phyloP scores from a whole-genome alignment of 805 yeast species.

The Starmera dryadoides region DNA sequence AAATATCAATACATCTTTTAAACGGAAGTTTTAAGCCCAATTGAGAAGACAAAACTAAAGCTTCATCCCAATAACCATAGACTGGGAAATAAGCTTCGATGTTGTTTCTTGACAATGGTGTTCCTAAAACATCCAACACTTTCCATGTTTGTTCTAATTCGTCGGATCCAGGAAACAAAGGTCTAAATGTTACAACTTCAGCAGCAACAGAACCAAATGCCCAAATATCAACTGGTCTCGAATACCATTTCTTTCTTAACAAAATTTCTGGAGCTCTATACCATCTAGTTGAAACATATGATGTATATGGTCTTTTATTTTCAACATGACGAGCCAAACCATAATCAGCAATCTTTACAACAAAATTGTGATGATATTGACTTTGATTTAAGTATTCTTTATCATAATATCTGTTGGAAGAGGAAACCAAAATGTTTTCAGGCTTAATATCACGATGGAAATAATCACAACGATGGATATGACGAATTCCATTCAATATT shows the following conservation, averaged over 20 bases:
- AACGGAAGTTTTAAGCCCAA: conserved; percentile 54
- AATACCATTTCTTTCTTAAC: conserved; percentile 52
- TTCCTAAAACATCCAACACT: conserved; percentile 63
- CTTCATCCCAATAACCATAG: conserved; percentile 75
- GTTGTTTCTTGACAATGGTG: conserved; percentile 41
- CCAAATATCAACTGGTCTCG: conserved; percentile 76
- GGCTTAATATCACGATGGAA: conserved; percentile 93
- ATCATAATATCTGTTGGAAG: conserved; percentile 45
- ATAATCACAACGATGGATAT: conserved; percentile 63
- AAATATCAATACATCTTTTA: conserved; percentile 41
- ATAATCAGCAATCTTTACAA: conserved; percentile 73
- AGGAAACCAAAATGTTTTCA: conserved; percentile 75
- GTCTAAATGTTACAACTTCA: conserved; percentile 64
- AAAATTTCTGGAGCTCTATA: conserved; percentile 79
- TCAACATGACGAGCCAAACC: conserved; percentile 63
- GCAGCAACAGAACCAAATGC: conserved; percentile 78
- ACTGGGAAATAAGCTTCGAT: conserved; percentile 31
- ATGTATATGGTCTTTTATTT: conserved; percentile 53
- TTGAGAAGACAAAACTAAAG: conserved; percentile 39
- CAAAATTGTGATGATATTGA: conserved; percentile 33
- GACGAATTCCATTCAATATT: conserved; percentile 67
- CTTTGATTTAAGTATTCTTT: conserved; percentile 19
- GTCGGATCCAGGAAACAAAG: conserved; percentile 78
- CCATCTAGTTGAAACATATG: conserved; percentile 82
- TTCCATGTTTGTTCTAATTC: conserved; percentile 74